phyloP scores from a whole-genome alignment of 345 rosid genomes.

The Atalantia buxifolia region DNA sequence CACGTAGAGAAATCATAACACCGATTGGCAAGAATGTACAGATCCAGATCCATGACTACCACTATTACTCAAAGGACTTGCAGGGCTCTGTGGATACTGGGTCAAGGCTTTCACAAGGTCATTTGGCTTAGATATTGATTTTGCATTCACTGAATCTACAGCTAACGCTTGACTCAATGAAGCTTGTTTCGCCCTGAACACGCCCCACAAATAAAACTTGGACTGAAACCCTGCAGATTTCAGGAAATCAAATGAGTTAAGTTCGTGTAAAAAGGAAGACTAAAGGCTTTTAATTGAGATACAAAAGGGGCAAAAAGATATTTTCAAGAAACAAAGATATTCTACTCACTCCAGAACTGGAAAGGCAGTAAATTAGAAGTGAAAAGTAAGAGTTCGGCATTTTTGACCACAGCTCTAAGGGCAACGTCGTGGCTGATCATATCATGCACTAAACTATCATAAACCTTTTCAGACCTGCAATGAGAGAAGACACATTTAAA shows the following conservation, averaged over 20 bases:
- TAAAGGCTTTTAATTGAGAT: background rate
- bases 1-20: background rate
- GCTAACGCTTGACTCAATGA: background rate
- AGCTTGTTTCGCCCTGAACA: constrained; percentile 47
- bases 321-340: background rate
- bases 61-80: constrained; percentile 1
- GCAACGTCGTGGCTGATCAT: constrained; percentile 51
- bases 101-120: background rate
- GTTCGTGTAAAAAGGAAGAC: background rate
- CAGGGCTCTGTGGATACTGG: background rate
- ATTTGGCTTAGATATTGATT: constrained; percentile 12
- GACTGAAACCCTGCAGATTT: constrained; percentile 46
- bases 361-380: constrained; percentile 55
- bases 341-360: constrained; percentile 54
- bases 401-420: constrained; percentile 44
- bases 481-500: background rate
- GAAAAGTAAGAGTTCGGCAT: constrained; percentile 67
- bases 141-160: background rate
- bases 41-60: constrained; percentile 6
- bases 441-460: constrained; percentile 38
- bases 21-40: background rate
- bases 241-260: background rate
- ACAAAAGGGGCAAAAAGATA: background rate
- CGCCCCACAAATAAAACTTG: constrained; percentile 70
- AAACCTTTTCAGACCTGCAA: constrained; percentile 41